These are phyloP conservation scores for Calocera cornea DNA, from an alignment of 768 basidiomycete species.

Conservation along the genomic window DNA sequence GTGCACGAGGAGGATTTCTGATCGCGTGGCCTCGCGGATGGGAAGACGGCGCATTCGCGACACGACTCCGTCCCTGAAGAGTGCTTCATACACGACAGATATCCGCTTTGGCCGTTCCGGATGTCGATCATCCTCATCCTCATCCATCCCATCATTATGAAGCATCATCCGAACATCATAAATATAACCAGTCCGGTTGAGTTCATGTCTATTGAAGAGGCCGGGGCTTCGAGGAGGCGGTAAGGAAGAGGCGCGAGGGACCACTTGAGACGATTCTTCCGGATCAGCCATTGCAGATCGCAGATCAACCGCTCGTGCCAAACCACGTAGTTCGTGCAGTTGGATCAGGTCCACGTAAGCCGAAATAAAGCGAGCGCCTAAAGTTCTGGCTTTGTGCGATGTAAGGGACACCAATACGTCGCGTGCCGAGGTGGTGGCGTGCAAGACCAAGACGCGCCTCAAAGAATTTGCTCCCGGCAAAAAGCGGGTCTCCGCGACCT, in stretches of 20 bases:
- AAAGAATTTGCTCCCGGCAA: background rate
- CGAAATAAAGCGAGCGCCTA: background rate
- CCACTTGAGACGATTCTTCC: background rate
- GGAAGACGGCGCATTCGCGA: slow-evolving; percentile 64
- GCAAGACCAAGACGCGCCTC: background rate
- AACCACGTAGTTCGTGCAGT: too few species aligned
- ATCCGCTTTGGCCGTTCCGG: slow-evolving; percentile 74
- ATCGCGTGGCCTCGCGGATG: slow-evolving; percentile 55
- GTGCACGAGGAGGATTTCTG: slow-evolving; percentile 82
- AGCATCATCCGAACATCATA: slow-evolving; percentile 78
- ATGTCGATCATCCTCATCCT: slow-evolving; percentile 38
- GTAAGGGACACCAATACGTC: background rate
- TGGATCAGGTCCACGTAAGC: too few species aligned
- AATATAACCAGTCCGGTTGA: slow-evolving; percentile 57
- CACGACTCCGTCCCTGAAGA: slow-evolving; percentile 47
- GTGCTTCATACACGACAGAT: slow-evolving; percentile 50
- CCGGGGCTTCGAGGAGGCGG: background rate
- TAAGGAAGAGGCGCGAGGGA: background rate
- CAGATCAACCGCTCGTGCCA: background rate
- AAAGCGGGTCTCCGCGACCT: background rate
- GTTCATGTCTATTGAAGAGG: background rate
- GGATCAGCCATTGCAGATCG: background rate
- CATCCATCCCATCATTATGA: slow-evolving; percentile 49
- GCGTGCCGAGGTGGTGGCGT: background rate
- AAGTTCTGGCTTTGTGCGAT: background rate